A percentile compares a stretch with the other conserved stretches of the same genome.
phyloP scores from a whole-genome alignment of 2,329 filamentous ascomycete genomes.

The Colletotrichum horii region DNA sequence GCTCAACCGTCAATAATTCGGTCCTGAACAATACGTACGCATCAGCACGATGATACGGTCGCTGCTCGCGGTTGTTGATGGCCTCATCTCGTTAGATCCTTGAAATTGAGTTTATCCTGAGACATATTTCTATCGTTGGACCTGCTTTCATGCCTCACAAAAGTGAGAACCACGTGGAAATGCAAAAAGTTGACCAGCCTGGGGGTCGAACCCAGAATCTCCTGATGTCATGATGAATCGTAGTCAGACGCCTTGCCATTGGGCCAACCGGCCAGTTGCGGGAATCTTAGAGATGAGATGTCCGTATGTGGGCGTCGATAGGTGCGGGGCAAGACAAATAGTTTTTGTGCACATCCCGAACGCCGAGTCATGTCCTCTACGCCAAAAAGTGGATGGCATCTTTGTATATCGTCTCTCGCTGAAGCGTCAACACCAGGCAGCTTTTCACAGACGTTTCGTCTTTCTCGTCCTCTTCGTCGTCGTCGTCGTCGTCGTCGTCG shows the following conservation, averaged over 20 bases:
- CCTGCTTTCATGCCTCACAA: neutral
- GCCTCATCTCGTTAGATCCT: neutral
- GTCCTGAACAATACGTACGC: no score
- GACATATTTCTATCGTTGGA: neutral
- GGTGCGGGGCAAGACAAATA: neutral
- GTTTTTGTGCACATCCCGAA: neutral
- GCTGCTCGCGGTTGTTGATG: no score
- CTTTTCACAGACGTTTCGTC: neutral
- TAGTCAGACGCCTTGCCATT: constrained; percentile 51
- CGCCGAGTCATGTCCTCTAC: neutral
- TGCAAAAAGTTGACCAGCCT: constrained; percentile 15
- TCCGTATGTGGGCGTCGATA: accelerated
- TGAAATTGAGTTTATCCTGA: neutral
- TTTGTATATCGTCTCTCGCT: neutral
- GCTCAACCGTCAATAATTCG: no score
- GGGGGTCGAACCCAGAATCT: constrained; percentile 23
- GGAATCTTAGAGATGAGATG: accelerated
- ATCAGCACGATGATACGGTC: no score
- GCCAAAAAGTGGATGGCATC: neutral
- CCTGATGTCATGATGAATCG: constrained; percentile 26
- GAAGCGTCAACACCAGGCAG: neutral
- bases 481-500: neutral
- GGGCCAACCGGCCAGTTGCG: constrained; percentile 30
- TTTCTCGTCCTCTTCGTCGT: neutral
- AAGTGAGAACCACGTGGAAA: neutral